Evolutionary conservation across 1,284 basidiomycete species (phyloP).

Genomic region (Prillingera fragicola): DNA sequence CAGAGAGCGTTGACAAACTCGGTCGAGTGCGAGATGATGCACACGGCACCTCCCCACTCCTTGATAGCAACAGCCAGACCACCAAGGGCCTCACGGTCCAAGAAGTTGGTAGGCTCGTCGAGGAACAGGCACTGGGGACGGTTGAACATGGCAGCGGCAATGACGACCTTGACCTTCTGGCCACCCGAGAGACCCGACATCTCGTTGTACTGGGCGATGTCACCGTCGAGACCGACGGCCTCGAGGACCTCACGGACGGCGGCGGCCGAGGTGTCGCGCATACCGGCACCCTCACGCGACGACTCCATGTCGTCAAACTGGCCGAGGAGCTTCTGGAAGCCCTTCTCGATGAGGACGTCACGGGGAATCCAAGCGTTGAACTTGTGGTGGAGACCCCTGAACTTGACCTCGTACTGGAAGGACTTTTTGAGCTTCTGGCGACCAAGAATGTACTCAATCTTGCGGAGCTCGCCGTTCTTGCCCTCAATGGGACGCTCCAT

Average conservation of each 20-base stretch:
- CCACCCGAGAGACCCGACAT: constrained; percentile 85
- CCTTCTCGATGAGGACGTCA: constrained; percentile 80
- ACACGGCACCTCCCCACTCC: constrained; percentile 93
- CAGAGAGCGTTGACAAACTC: constrained; percentile 86
- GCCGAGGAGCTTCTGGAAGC: constrained; percentile 84
- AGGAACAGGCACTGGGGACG: constrained; percentile 53
- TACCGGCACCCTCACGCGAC: constrained; percentile 84
- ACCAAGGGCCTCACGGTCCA: constrained; percentile 59
- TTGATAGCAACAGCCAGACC: constrained; percentile 93
- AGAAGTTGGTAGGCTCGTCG: constrained; percentile 96
- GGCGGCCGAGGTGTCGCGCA: constrained; percentile 72
- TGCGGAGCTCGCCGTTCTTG: constrained; percentile 83
- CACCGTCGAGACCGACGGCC: constrained; percentile 92
- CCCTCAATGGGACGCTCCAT: constrained; percentile 87
- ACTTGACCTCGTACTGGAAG: constrained; percentile 95
- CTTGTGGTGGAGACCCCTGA: constrained; percentile 86
- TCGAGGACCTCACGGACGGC: constrained; percentile 83
- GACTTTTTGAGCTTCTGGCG: constrained; percentile 97
- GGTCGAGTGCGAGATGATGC: constrained; percentile 91
- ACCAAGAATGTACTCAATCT: constrained; percentile 80
- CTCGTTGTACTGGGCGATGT: constrained; percentile 96
- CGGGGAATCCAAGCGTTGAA: constrained; percentile 90
- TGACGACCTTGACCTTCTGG: constrained; percentile 96
- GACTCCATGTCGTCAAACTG: constrained; percentile 97
- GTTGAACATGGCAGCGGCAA: constrained; percentile 91